These are phyloP conservation scores for Phytophthora fragariaefolia DNA, from an alignment of 352 stramenopile genomes.

Conservation along the genomic window DNA sequence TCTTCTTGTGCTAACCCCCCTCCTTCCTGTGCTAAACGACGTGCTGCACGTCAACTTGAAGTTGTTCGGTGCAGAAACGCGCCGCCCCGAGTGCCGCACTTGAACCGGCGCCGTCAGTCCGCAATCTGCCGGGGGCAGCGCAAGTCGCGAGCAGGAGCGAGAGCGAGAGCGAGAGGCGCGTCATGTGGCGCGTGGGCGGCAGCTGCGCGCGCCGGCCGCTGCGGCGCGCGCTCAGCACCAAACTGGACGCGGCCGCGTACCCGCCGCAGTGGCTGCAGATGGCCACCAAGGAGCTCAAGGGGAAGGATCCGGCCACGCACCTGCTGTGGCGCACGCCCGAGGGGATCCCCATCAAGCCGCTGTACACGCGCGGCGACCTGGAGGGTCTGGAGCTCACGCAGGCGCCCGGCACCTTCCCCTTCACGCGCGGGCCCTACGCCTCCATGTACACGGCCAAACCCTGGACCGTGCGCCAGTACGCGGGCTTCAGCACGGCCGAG, in stretches of 20 bases:
- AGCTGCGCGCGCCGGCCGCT: constrained; percentile 3
- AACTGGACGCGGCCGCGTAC: constrained; percentile 44
- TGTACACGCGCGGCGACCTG: constrained; percentile 92
- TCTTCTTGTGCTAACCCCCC: too few relatives aligned
- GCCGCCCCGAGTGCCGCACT: constrained; percentile 1
- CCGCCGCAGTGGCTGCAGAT: constrained; percentile 60
- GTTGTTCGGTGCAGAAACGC: constrained; percentile 4
- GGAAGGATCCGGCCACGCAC: constrained; percentile 68
- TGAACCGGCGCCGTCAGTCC: constrained; percentile 17
- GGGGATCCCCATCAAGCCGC: constrained; percentile 94
- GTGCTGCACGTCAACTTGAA: constrained; percentile 9
- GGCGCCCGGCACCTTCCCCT: constrained; percentile 91
- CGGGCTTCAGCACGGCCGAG: constrained; percentile 97
- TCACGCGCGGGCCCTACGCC: constrained; percentile 94
- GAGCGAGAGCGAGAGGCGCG: too few relatives aligned
- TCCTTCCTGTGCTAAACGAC: too few relatives aligned
- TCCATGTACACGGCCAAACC: constrained; percentile 97
- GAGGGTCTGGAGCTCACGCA: constrained; percentile 64
- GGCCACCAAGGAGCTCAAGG: constrained; percentile 86
- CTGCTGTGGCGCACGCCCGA: constrained; percentile 91
- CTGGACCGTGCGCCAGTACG: constrained; percentile 97
- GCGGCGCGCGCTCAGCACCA: constrained; percentile 40
- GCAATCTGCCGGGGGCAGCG: constrained; percentile 13
- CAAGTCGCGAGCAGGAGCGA: too few relatives aligned
- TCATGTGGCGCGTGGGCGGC: constrained; percentile 28